phyloP scores from a whole-genome alignment of 2,329 filamentous ascomycete genomes.

The Colletotrichum acutatum region DNA sequence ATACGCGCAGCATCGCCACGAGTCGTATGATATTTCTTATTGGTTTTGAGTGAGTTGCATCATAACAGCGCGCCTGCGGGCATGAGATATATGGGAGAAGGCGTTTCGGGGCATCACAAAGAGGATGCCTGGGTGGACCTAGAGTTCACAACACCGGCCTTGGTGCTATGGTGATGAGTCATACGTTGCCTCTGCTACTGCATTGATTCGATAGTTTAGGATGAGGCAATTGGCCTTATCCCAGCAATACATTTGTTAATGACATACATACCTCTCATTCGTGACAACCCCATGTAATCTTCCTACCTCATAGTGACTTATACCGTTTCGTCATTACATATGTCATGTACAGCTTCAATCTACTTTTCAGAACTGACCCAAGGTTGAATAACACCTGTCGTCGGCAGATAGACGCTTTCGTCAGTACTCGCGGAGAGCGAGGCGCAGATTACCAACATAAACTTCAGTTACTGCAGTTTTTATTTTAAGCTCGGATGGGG shows the following conservation, averaged over 20 bases:
- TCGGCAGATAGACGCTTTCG: background rate
- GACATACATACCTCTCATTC: background rate
- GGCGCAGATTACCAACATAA: background rate
- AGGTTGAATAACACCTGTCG: no score
- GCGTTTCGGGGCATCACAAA: constrained; percentile 13
- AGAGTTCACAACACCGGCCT: background rate
- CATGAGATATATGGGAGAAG: background rate
- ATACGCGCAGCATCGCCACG: background rate
- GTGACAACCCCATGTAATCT: no score
- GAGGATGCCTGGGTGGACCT: background rate
- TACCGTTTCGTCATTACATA: no score
- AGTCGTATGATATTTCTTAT: background rate
- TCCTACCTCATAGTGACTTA: no score
- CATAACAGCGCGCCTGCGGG: background rate
- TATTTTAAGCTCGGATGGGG: no score
- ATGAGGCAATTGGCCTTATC: background rate
- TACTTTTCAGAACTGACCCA: no score
- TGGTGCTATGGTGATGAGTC: background rate
- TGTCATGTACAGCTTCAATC: no score
- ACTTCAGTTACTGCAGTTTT: background rate
- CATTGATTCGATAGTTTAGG: background rate
- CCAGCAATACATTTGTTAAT: background rate
- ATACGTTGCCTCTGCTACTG: background rate
- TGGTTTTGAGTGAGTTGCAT: background rate
- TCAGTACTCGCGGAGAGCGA: background rate